Evolutionary conservation across 805 yeast genomes (phyloP), one percentile per base, ranked within the genome.

Genomic region (Candida vaughaniae): DNA sequence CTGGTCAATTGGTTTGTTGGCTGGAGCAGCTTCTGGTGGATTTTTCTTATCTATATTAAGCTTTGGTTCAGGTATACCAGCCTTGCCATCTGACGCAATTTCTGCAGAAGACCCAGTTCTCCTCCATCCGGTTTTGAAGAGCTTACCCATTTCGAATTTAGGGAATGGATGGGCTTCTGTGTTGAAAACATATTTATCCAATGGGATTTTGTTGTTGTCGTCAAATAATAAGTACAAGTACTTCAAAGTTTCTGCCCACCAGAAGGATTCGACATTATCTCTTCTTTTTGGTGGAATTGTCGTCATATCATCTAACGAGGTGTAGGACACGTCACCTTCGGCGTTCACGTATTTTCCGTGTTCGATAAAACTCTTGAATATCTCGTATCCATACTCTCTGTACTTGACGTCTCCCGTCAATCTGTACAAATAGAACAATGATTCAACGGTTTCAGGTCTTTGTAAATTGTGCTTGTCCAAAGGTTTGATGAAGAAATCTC

Each of bases 121-220:
- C 26, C 52, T 49, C 86, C 87, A 82, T 0, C 85, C 85, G 3
- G 88, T 82, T 31, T 64, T 66, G 52, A 81, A 78, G 38, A 56
- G 48, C 7, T 74, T 67, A 17, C 62, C 66, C 66, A 71, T 60
- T 17, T 72, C 74, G 41, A 87, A 76, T 26, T 66, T 71, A n/a
- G 96, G 96, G 61, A 89, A 77, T 25, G 95, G 93, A 57, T 89
- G 97, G 0, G 95, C 97, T 55, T 89, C 96, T 1, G 96, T 88
- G 63, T 87, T 90, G 69, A 86, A 87, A 5, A 90, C 88, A 36
- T 80, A 74, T 40, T 80, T 63, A 31, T 76, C 77, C 48, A 89
- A 64, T 20, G 90, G 88, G 45, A 85, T 62, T 38, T 78, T 71
- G 44, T 74, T 68, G 12, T 71, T 70, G 48, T 78, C 80, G 46